phyloP scores from a whole-genome alignment of 2,329 filamentous ascomycete species.

The Penicillium sp. region DNA sequence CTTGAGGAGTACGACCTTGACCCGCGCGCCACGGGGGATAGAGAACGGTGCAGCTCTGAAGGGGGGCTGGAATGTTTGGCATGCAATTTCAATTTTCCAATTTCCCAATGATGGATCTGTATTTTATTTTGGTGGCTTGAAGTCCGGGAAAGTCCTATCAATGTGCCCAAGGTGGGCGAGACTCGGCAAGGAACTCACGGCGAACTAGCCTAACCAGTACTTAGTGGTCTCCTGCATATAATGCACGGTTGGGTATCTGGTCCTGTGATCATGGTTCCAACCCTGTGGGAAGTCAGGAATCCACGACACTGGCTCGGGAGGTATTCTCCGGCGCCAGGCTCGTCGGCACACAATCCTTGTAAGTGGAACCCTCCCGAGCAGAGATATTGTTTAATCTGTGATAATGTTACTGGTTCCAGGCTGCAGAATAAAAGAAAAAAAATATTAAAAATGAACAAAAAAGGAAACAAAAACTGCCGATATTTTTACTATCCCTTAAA shows the following conservation, averaged over 20 bases:
- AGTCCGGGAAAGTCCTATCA: background rate
- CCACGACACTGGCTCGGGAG: conserved; percentile 1
- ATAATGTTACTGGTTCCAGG: background rate
- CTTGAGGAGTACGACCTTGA: background rate
- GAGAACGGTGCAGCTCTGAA: background rate
- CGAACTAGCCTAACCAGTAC: conserved; percentile 13
- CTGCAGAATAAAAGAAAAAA: background rate
- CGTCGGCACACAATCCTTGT: background rate
- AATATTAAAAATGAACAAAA: background rate
- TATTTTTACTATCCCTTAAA: background rate
- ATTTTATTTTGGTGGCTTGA: background rate
- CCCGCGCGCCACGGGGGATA: background rate
- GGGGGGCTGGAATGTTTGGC: background rate
- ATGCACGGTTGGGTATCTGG: conserved; percentile 7
- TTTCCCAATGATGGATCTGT: background rate
- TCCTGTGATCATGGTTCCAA: conserved; percentile 12
- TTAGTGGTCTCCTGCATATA: conserved; percentile 11
- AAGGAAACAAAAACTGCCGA: background rate
- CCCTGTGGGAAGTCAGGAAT: background rate
- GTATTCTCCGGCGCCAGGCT: conserved; percentile 7
- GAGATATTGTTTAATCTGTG: background rate
- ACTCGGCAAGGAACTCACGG: conserved; percentile 7
- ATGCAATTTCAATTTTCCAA: background rate
- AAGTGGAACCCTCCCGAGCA: background rate
- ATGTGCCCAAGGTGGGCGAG: background rate